Evolutionary conservation across 768 basidiomycete species (phyloP).

Genomic region (Auriculariales sp.): DNA sequence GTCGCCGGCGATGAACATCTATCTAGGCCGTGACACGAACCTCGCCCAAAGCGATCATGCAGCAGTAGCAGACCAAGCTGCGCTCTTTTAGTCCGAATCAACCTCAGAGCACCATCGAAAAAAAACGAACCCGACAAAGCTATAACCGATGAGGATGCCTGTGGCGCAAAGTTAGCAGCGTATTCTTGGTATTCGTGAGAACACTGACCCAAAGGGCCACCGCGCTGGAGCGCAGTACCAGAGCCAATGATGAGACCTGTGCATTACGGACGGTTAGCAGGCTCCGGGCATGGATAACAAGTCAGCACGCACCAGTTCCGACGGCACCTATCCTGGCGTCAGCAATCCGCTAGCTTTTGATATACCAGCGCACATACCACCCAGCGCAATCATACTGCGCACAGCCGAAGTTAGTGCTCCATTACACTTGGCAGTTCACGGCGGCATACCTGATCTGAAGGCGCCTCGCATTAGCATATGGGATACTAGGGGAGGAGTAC

Average conservation of each 20-base stretch:
- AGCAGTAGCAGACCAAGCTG: constrained; percentile 19
- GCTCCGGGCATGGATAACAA: too few species aligned
- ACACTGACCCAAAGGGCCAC: constrained; percentile 15
- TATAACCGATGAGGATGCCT: constrained; percentile 20
- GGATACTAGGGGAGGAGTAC: constrained; percentile 18
- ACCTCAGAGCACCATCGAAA: too few species aligned
- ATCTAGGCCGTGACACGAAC: constrained; percentile 16
- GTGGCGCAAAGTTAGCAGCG: too few species aligned
- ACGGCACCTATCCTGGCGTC: too few species aligned
- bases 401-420: too few species aligned
- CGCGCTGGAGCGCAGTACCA: constrained; percentile 40
- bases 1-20: not conserved
- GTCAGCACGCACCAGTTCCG: constrained; percentile 41
- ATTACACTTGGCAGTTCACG: too few species aligned
- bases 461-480: constrained; percentile 27
- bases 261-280: not conserved
- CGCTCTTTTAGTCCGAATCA: not conserved
- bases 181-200: constrained; percentile 4
- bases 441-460: not conserved
- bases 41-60: constrained; percentile 34
- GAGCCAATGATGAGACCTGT: constrained; percentile 16
- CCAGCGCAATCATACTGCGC: too few species aligned
- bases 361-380: too few species aligned
- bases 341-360: too few species aligned
- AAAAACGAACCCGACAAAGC: constrained; percentile 36